Conservation (phyloP, 2,329 filamentous ascomycete genomes). For the Aspergillus melleus region DNA sequence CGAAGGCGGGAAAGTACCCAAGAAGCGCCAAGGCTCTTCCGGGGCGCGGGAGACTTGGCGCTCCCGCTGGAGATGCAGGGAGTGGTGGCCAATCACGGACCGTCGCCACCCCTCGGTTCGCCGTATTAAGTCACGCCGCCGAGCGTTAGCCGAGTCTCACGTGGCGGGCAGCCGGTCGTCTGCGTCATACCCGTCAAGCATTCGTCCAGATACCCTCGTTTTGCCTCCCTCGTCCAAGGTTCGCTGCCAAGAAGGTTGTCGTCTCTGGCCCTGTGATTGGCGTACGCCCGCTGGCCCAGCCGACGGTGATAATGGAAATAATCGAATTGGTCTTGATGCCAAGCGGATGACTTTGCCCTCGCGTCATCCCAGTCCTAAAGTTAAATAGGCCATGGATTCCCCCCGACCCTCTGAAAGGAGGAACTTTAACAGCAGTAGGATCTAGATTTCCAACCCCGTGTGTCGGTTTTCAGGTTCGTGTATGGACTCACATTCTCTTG, state of each 20-base stretch:
- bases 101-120: constrained; percentile 4
- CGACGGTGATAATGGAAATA: not conserved
- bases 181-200: constrained; percentile 14
- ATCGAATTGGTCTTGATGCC: not conserved
- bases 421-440: constrained; percentile 4
- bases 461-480: constrained; percentile 14
- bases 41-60: constrained; percentile 18
- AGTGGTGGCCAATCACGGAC: constrained; percentile 8
- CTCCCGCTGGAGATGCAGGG: constrained; percentile 15
- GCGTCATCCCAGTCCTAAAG: constrained; percentile 11
- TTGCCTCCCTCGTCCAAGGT: constrained; percentile 7
- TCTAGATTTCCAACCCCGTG: constrained; percentile 14
- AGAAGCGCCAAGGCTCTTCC: constrained; percentile 22
- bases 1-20: constrained; percentile 11
- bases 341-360: constrained; percentile 4
- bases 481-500: constrained; percentile 34
- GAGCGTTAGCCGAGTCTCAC: constrained; percentile 9
- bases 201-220: not conserved
- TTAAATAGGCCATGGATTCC: constrained; percentile 12
- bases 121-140: constrained; percentile 1
- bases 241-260: constrained; percentile 7
- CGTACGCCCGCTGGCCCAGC: not conserved
- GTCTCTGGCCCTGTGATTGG: not conserved
- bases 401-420: not conserved
- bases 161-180: constrained; percentile 11